phyloP scores from a whole-genome alignment of 805 yeast genomes.

The Candida railenensis region DNA sequence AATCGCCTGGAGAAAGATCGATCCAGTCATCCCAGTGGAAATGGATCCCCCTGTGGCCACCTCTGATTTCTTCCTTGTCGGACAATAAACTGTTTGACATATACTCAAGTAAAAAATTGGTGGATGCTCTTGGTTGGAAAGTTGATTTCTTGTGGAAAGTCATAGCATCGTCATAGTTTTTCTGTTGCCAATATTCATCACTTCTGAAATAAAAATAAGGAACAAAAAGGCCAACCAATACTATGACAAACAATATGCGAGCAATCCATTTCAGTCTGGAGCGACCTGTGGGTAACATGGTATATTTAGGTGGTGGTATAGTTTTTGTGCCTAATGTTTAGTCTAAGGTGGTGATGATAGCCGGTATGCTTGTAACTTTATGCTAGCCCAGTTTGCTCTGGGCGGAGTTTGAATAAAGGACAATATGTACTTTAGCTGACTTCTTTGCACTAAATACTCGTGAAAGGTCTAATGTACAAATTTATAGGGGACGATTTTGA shows the following conservation, averaged over 20 bases:
- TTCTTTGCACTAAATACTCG: too few relatives aligned
- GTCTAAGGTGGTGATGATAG: too few relatives aligned
- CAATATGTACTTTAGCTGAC: too few relatives aligned
- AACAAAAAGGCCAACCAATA: slow-evolving; percentile 10
- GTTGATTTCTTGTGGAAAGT: slow-evolving; percentile 18
- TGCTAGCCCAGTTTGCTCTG: too few relatives aligned
- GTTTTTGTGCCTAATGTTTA: background rate
- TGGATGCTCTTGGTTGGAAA: slow-evolving; percentile 25
- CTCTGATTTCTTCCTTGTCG: background rate
- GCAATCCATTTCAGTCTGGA: background rate
- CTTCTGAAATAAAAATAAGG: slow-evolving; percentile 8
- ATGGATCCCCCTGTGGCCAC: slow-evolving; percentile 18
- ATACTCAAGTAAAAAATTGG: slow-evolving; percentile 12
- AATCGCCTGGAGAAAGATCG: slow-evolving; percentile 25
- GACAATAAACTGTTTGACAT: slow-evolving; percentile 3
- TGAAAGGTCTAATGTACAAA: too few relatives aligned
- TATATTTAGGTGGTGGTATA: background rate
- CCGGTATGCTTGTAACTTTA: too few relatives aligned
- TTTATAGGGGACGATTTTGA: too few relatives aligned
- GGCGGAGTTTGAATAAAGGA: too few relatives aligned
- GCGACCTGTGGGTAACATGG: background rate
- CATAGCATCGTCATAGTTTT: slow-evolving; percentile 21
- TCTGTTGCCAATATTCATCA: slow-evolving; percentile 19
- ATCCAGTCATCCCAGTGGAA: slow-evolving; percentile 45
- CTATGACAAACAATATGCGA: slow-evolving; percentile 7